Percentiles rank a stretch among this genome's conserved stretches.
These are phyloP conservation scores for Colletotrichum spaethianum DNA, from an alignment of 2,329 filamentous ascomycete species.

Conservation along the genomic window DNA sequence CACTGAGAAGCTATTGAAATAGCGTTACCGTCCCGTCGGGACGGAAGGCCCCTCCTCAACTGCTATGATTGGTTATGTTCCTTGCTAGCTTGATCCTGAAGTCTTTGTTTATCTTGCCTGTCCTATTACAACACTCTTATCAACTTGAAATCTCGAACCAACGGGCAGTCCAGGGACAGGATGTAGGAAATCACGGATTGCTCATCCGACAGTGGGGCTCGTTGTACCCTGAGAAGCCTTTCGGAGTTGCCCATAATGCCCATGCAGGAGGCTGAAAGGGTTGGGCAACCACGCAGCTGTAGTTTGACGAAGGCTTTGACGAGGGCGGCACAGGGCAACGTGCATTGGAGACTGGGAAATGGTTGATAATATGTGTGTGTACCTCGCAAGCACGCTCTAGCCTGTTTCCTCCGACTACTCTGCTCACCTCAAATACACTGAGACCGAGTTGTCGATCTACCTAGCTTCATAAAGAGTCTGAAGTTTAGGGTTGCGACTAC, in stretches of 20 bases:
- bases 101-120: conserved; percentile 8
- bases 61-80: background rate
- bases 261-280: background rate
- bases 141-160: background rate
- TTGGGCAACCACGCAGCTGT: background rate
- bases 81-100: background rate
- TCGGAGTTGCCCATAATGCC: background rate
- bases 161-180: background rate
- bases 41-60: background rate
- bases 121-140: background rate
- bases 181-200: background rate
- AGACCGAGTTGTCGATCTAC: background rate
- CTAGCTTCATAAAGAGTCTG: background rate
- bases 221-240: background rate
- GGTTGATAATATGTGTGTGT: background rate
- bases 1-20: background rate
- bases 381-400: background rate
- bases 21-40: conserved; percentile 6
- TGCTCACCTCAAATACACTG: background rate
- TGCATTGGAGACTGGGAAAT: background rate
- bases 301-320: background rate
- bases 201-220: background rate
- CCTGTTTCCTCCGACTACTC: background rate
- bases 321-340: background rate
- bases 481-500: background rate